Evolutionary conservation across 169 alveolate genomes (phyloP), one percentile per base, ranked within the genome.

Genomic region (Eimeria necatrix): DNA sequence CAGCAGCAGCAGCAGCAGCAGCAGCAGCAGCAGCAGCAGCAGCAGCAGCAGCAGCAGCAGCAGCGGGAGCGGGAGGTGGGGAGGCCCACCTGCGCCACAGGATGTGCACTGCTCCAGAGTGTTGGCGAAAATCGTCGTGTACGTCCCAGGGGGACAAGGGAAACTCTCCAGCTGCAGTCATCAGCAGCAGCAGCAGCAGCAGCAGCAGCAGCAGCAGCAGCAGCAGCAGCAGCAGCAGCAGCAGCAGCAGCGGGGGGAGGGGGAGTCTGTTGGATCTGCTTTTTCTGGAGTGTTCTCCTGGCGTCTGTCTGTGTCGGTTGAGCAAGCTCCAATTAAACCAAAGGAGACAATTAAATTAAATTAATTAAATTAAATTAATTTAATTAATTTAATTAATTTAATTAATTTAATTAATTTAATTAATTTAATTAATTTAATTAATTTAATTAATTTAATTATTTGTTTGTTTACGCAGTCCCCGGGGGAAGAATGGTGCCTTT

Each of bases 71-170:
- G 48, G 4, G 16, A 48, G 61, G 64, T 20, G 9, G 48, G 61
- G 4, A 20, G 51, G 61, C 89, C 51, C 51, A 71, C 89, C 89
- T 5, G 89, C 89, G 20, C 53, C 71, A 49, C 89, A 80, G 7
- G 51, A 49, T 6, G 73, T n/a, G 53, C 89, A 80, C 26, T 71
- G 71, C 71, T 80, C 89, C 59, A 52, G 18, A 2, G 52, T 16
- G 7, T 48, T 80, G 48, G 20, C 71, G n/a, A 10, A 26, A 18
- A 5, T 51, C n/a, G 20, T 4, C 1, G 89, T 49, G 4, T 32
- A 52, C n/a, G 89, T 80, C 52, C 89, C 89, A 1, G 89, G 89
- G 12, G 89, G 89, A 22, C 89, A 80, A n/a, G 71, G 89, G 53
- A 80, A 80, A 41, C 89, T 52, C 22, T 80, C 89, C 16, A 80